Conservation (phyloP, 2,329 filamentous ascomycete species). For the Exophiala sp. region DNA sequence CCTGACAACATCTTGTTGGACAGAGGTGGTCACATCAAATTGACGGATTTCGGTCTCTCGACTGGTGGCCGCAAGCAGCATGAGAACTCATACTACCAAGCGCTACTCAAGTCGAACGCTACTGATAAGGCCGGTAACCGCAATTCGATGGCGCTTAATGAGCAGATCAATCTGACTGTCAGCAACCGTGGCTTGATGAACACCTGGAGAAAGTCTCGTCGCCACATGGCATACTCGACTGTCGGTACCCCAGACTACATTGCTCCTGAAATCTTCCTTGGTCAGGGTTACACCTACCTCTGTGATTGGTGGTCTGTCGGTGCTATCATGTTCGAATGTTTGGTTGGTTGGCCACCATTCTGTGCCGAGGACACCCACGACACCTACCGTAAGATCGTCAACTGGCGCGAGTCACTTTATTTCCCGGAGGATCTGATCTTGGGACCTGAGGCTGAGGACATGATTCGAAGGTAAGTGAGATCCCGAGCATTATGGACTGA, state of each 20-base stretch:
- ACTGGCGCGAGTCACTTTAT: slow-evolving; percentile 92
- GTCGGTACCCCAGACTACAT: slow-evolving; percentile 98
- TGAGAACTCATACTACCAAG: slow-evolving; percentile 97
- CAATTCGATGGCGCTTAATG: slow-evolving; percentile 81
- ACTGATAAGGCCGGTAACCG: slow-evolving; percentile 67
- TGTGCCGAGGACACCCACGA: slow-evolving; percentile 96
- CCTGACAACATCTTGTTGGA: slow-evolving; percentile 97
- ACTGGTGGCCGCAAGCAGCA: slow-evolving; percentile 97
- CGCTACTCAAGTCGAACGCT: slow-evolving; percentile 76
- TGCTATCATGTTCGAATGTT: slow-evolving; percentile 99
- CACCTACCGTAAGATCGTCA: slow-evolving; percentile 98
- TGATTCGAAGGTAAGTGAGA: slow-evolving; percentile 72
- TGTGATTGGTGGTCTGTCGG: slow-evolving; percentile 99
- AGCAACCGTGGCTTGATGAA: slow-evolving; percentile 98
- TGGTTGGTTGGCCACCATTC: slow-evolving; percentile 98
- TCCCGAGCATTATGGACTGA: slow-evolving; percentile 5
- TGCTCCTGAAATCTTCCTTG: slow-evolving; percentile 94
- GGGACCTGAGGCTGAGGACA: slow-evolving; percentile 79
- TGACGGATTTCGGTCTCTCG: slow-evolving; percentile 95
- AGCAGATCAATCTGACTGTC: slow-evolving; percentile 96
- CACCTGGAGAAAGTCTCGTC: slow-evolving; percentile 92
- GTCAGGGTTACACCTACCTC: slow-evolving; percentile 90
- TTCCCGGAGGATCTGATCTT: slow-evolving; percentile 94
- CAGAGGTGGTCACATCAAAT: slow-evolving; percentile 90
- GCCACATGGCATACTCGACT: slow-evolving; percentile 95